These are phyloP conservation scores for Trametes polyzona DNA, from an alignment of 1,284 basidiomycete species.

Conservation along the genomic window DNA sequence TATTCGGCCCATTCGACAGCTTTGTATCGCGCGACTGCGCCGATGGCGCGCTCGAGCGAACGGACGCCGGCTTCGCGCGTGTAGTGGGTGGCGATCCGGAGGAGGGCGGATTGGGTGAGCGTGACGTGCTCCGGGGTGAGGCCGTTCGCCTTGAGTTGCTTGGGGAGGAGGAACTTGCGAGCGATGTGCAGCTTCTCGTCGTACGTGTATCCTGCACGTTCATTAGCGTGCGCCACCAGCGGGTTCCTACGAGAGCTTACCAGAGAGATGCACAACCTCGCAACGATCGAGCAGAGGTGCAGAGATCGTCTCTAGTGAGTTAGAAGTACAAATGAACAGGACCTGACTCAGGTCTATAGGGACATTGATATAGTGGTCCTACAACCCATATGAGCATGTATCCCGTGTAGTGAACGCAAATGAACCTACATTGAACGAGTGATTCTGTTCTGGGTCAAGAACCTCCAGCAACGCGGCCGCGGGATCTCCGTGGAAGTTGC, in stretches of 20 bases:
- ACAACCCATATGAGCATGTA: neutral
- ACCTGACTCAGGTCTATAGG: slow-evolving; percentile 88
- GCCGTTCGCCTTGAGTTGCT: slow-evolving; percentile 78
- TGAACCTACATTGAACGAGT: slow-evolving; percentile 72
- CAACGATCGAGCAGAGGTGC: slow-evolving; percentile 81
- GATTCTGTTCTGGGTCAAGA: slow-evolving; percentile 91
- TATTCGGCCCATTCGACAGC: slow-evolving; percentile 88
- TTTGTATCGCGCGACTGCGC: slow-evolving; percentile 83
- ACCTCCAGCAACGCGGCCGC: slow-evolving; percentile 88
- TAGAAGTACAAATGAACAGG: slow-evolving; percentile 89
- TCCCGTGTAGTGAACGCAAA: slow-evolving; percentile 13
- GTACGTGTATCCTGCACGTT: slow-evolving; percentile 75
- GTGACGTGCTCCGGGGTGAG: slow-evolving; percentile 47
- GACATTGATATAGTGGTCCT: slow-evolving; percentile 93
- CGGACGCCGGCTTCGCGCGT: slow-evolving; percentile 94
- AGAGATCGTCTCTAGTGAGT: slow-evolving; percentile 86
- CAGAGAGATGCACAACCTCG: slow-evolving; percentile 72
- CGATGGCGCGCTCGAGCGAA: slow-evolving; percentile 86
- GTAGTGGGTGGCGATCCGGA: slow-evolving; percentile 76
- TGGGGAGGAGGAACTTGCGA: slow-evolving; percentile 82
- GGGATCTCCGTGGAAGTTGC: slow-evolving; percentile 90
- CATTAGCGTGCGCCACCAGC: neutral
- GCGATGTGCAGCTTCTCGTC: slow-evolving; percentile 93
- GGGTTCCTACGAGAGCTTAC: slow-evolving; percentile 39
- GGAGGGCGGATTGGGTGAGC: slow-evolving; percentile 66